These are phyloP conservation scores for Nelumbo lutea DNA, from an alignment of 164 flowering plant species.

Conservation along the genomic window DNA sequence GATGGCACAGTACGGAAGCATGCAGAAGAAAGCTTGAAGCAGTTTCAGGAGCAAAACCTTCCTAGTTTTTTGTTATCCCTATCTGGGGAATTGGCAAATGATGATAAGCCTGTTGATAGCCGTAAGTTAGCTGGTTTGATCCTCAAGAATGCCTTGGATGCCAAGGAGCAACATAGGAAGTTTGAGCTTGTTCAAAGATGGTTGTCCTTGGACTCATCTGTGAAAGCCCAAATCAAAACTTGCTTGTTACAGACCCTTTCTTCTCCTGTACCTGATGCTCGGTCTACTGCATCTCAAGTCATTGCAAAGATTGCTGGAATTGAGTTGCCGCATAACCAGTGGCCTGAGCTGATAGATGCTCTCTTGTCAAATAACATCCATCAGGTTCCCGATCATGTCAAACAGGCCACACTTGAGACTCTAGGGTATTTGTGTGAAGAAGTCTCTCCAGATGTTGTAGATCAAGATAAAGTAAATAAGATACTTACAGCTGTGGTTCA, in stretches of 20 bases:
- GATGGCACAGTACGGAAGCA: conserved; percentile 50
- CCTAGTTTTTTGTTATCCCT: conserved; percentile 50
- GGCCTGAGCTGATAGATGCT: conserved; percentile 52
- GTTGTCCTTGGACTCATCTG: conserved; percentile 38
- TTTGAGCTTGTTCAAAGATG: conserved; percentile 56
- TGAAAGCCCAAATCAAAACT: conserved; percentile 40
- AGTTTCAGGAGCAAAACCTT: conserved; percentile 61
- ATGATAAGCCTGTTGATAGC: conserved; percentile 61
- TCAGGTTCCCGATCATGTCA: conserved; percentile 45
- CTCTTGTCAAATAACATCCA: conserved; percentile 40
- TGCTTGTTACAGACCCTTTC: conserved; percentile 46
- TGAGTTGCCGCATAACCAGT: conserved; percentile 58
- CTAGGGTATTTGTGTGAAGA: conserved; percentile 66
- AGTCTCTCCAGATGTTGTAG: conserved; percentile 53
- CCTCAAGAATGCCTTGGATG: conserved; percentile 61
- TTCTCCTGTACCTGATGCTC: conserved; percentile 43
- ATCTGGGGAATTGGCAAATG: conserved; percentile 51
- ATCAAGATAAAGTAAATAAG: conserved; percentile 55
- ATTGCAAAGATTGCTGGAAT: conserved; percentile 59
- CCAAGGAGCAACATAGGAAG: conserved; percentile 54
- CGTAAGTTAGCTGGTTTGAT: conserved; percentile 59
- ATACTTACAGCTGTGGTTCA: conserved; percentile 66
- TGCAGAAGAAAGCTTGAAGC: conserved; percentile 53
- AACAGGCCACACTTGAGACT: conserved; percentile 55
- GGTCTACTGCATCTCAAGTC: conserved; percentile 62